Percentiles rank a stretch among this genome's conserved stretches.
Conservation (phyloP, 345 rosid species). For the Eucalyptus viminalis region DNA sequence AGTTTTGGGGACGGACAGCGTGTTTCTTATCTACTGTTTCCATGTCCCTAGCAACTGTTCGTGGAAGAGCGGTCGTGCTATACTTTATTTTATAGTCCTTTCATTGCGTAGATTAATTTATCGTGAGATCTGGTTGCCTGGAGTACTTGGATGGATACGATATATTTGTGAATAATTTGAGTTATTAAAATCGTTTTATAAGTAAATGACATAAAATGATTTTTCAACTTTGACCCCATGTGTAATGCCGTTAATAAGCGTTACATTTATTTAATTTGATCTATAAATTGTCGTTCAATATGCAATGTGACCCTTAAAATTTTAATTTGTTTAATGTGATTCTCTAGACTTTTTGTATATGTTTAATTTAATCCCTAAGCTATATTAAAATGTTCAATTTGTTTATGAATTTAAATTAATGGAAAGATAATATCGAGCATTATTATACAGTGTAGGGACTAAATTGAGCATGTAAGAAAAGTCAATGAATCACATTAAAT, state of each 20-base stretch:
- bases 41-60: neutral
- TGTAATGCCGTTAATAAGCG: rapidly evolving
- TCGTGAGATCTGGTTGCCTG: neutral
- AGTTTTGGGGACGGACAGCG: neutral
- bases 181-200: neutral
- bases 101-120: neutral
- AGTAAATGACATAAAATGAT: neutral
- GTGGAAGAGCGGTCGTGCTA: neutral
- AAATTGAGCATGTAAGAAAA: too few species aligned
- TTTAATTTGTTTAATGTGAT: too few species aligned
- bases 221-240: rapidly evolving
- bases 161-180: neutral
- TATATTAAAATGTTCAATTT: too few species aligned
- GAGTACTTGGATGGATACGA: neutral
- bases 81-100: neutral
- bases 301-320: neutral
- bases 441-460: too few species aligned
- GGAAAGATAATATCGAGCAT: neutral
- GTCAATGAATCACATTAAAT: too few species aligned
- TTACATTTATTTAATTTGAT: neutral
- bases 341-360: too few species aligned
- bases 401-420: too few species aligned
- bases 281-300: rapidly evolving
- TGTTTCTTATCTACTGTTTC: neutral
- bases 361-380: too few species aligned